phyloP scores from a whole-genome alignment of 257 asterid genomes.

The Galeopsis tetrahit region DNA sequence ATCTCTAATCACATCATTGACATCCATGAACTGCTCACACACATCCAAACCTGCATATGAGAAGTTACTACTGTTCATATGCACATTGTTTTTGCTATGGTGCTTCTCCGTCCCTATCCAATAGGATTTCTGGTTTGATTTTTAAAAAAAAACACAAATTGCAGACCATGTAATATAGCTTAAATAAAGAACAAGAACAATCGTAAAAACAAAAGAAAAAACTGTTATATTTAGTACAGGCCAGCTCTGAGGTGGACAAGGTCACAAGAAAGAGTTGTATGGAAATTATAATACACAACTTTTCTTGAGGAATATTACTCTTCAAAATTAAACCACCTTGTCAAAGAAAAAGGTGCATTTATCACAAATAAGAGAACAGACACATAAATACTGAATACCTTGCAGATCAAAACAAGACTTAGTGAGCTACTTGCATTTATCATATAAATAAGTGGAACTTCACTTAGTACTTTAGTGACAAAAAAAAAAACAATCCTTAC shows the following conservation, averaged over 20 bases:
- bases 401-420: neutral
- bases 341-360: constrained; percentile 8
- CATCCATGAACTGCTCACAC: constrained; percentile 99
- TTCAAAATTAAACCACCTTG: constrained; percentile 16
- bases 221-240: neutral
- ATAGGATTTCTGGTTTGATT: neutral
- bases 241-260: neutral
- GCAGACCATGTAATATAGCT: neutral
- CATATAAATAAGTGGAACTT: neutral
- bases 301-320: neutral
- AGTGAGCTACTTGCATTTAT: neutral
- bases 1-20: constrained; percentile 90
- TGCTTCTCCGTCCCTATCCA: neutral
- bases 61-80: constrained; percentile 31
- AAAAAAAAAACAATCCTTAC: constrained; percentile 6
- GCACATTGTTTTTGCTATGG: neutral
- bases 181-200: neutral
- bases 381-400: neutral
- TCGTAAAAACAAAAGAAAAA: neutral
- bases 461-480: neutral
- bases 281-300: neutral
- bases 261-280: neutral
- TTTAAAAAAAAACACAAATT: neutral
- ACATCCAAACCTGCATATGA: constrained; percentile 78
- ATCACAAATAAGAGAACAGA: constrained; percentile 3